Base-by-base conservation (phyloP, 192 early-diverging fungal species). In the Oehlia diaphana region DNA sequence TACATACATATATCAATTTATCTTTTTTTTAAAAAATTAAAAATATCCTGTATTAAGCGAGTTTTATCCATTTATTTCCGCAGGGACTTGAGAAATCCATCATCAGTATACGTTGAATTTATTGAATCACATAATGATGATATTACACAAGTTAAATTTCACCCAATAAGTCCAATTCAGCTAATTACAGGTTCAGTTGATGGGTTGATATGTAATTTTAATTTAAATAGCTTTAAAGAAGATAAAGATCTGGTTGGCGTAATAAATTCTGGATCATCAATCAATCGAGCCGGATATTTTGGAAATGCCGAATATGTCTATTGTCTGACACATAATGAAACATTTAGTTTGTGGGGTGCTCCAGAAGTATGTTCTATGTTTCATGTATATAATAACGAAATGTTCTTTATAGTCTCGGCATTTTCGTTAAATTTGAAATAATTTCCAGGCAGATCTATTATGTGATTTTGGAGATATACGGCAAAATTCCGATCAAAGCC, bases 231-330 rank as follows among this genome's bases (percentile, higher is more conserved):
- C 47, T 88, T 93, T 47, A 90, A 96, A 28, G 96, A 99, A 83
- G 97, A 98, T 53, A 97, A 99, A 53, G 94, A 91, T 2, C 79
- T 99, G 6, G 78, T 94, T 66, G 90, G 91, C 44, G 94, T 95
- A 2, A 90, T 96, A 21, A 97, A 97, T 72, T 93, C 92, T 4
- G 88, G 88, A 19, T 90, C 95, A 19, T 94, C 94, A 7, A 88
- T 99, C n/a, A 89, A 90, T 81, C 92, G 89, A 76, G 83, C 92
- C 74, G 97, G 97, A 4, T 99, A 93, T 84, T 98, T 98, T 85
- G 98, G 98, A 16, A 81, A 82, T 10, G 87, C 88, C n/a, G 95
- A 98, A 85, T 98, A 95, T 83, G 74, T 98, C 9, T 99, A 95
- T 79, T 90, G 89, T 61, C 83, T 94, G 14, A 97, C 92, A 39